These are phyloP conservation scores for Aureobasidium sp. DNA, from an alignment of 2,329 filamentous ascomycete species.

Conservation along the genomic window DNA sequence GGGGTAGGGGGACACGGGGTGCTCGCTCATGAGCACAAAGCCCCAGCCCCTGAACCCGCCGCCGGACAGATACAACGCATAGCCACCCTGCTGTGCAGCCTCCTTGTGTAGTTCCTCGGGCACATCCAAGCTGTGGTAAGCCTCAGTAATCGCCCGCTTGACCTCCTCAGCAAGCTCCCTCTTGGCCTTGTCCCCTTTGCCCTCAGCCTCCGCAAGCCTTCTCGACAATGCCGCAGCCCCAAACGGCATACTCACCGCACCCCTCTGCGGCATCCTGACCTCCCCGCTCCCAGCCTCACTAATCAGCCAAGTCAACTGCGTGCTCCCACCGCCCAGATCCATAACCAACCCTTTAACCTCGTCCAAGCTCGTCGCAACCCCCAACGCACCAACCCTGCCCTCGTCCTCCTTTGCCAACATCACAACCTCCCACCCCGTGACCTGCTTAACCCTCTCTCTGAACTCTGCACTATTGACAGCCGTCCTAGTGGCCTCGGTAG, in stretches of 20 bases:
- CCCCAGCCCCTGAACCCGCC: slow-evolving; percentile 88
- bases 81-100: slow-evolving; percentile 38
- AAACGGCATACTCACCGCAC: slow-evolving; percentile 59
- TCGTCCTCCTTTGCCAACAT: slow-evolving; percentile 73
- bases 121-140: slow-evolving; percentile 38
- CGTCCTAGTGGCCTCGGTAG: slow-evolving; percentile 80
- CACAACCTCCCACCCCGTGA: slow-evolving; percentile 59
- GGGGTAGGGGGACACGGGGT: slow-evolving; percentile 67
- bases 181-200: slow-evolving; percentile 33
- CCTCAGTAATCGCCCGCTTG: slow-evolving; percentile 41
- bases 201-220: slow-evolving; percentile 40
- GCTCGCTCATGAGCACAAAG: slow-evolving; percentile 75
- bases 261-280: slow-evolving; percentile 43
- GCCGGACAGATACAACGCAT: slow-evolving; percentile 76
- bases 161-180: slow-evolving; percentile 29
- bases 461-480: slow-evolving; percentile 66
- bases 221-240: slow-evolving; percentile 58
- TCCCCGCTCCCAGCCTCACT: slow-evolving; percentile 39
- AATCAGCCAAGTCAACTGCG: slow-evolving; percentile 59
- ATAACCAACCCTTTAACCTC: slow-evolving; percentile 71
- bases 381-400: slow-evolving; percentile 72
- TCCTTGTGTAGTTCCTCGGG: slow-evolving; percentile 43
- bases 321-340: slow-evolving; percentile 72
- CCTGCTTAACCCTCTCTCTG: slow-evolving; percentile 51
- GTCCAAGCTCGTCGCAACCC: slow-evolving; percentile 66